Base-by-base conservation (phyloP, 176 grass and related monocot species). In the Zoysia japonica region DNA sequence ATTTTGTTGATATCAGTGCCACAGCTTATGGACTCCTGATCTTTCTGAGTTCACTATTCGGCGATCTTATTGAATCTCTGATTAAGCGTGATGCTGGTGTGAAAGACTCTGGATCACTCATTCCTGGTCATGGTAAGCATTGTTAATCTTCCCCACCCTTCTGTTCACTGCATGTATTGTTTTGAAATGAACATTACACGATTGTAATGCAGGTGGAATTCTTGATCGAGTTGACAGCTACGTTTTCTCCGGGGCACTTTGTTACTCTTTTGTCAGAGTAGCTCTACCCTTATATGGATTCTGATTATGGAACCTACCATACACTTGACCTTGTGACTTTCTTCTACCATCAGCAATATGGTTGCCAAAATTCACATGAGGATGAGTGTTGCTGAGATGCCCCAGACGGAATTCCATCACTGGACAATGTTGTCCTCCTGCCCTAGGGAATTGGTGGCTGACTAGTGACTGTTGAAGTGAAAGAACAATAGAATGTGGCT, bases 201-300 rank as follows among this genome's bases (percentile, higher is more conserved):
- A 59, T 19, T 81, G 47, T 19, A 80, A 67, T 88, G 84, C 88
- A 99, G 92, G 96, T 86, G 92, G 96, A 13, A 96, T 99, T 68
- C 92, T 99, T 77, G 96, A 99, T 70, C 91, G 96, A 83, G 82
- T 93, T 64, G 96, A 99, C 83, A 99, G 96, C 84, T 96, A 99
- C 41, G 92, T 96, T 57, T 99, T 99, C 90, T 91, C 96, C 3
- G 96, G 96, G 61, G 96, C 96, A 19, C 86, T 99, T 56, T 89
- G 96, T 86, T 96, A 99, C 87, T 99, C 92, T 6, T 99, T 99
- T 84, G 76, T 95, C 53, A 95, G 90, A 83, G 90, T 99, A 39
- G 88, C 64, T 40, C 47, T 95, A 61, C 96, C 88, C 46, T 67
- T 96, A 9, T 96, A 87, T 17, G 96, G 92, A 15, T 75, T 93